Evolutionary conservation across 2,329 filamentous ascomycete genomes (phyloP), one percentile per base, ranked within the genome.

Genomic region (Knufia fluminis): DNA sequence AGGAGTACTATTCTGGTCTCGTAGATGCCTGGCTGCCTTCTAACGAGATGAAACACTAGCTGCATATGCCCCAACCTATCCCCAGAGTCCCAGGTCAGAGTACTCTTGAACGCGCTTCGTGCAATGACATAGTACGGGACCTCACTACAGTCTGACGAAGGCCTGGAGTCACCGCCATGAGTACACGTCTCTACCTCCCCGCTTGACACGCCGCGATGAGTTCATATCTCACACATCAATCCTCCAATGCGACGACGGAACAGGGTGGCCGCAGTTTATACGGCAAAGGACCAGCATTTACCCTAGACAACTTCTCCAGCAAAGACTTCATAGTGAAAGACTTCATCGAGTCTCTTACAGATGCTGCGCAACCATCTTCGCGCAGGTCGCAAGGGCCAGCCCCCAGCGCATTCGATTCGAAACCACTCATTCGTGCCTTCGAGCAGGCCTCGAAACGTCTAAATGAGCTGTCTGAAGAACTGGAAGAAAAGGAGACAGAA

Each of bases 261-360:
- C 26, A 36, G 31, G 45, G 33, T 7, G 14, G 79, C 59, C 77
- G 82, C 69, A 75, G 81, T 57, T 76, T 90, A 63, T 91, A 86
- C 64, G 83, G 85, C 50, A 81, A 80, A 66, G 86, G 83, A 33
- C 86, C 87, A 53, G 84, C 77, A 66, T 96, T 96, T 71, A 87
- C 82, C 8, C 76, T 97, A 53, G 87, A 95, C 39, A 89, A 90
- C 70, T 88, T 90, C 68, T 86, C 86, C 50, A 86, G 76, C 65
- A 86, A 86, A 61, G 92, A 97, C 70, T 98, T 97, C 63, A 96
- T 97, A 55, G 91, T 97, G 57, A 89, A 94, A 62, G 92, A 98
- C 71, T 98, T 98, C 65, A 83, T 98, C 60, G 94, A 98, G 66
- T 80, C 83, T 46, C 81, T 98, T 51, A 92, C 91, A 45, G 90